Conservation (phyloP, 768 basidiomycete genomes). For the Aureoboletus auriporus region DNA sequence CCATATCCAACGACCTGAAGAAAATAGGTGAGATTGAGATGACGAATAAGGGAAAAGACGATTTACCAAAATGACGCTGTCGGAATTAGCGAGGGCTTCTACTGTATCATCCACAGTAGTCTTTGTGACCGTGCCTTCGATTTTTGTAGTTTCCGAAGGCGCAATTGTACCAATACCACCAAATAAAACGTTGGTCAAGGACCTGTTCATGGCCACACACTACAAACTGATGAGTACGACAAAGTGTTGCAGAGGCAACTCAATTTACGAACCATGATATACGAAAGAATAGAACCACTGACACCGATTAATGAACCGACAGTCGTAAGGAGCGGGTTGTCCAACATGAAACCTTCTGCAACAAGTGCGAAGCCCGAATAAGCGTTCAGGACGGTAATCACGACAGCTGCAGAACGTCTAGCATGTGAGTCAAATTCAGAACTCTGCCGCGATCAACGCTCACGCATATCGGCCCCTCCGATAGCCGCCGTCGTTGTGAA, state of each 20-base stretch:
- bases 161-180: constrained; percentile 70
- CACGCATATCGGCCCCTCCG: constrained; percentile 92
- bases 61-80: constrained; percentile 74
- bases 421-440: constrained; percentile 1
- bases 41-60: neutral
- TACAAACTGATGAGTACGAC: constrained; percentile 26
- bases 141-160: constrained; percentile 59
- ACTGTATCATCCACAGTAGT: constrained; percentile 79
- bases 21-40: constrained; percentile 5
- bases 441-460: constrained; percentile 24
- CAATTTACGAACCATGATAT: constrained; percentile 71
- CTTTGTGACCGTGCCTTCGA: constrained; percentile 79
- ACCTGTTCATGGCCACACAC: constrained; percentile 93
- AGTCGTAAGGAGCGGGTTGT: constrained; percentile 78
- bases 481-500: constrained; percentile 89
- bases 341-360: constrained; percentile 90
- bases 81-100: constrained; percentile 72
- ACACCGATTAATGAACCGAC: constrained; percentile 87
- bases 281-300: constrained; percentile 86
- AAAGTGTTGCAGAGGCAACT: neutral
- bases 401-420: constrained; percentile 54
- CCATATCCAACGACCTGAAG: constrained; percentile 78
- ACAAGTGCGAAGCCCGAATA: constrained; percentile 91
- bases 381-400: constrained; percentile 87
- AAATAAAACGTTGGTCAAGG: constrained; percentile 79